Evolutionary conservation across 495 filamentous ascomycete genomes (phyloP).

Genomic region (Bombardia bombarda): DNA sequence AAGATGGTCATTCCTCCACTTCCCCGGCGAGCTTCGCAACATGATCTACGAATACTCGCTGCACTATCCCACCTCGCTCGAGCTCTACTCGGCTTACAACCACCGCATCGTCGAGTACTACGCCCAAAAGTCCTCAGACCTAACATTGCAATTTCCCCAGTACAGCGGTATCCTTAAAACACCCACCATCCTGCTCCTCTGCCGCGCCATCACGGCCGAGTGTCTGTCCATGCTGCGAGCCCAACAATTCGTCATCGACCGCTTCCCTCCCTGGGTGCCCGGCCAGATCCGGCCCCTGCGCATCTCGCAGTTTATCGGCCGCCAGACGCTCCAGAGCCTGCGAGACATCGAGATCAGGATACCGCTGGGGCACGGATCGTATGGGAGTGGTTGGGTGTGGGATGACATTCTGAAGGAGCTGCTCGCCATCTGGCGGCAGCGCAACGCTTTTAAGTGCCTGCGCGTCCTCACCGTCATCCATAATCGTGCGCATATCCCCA

Average conservation of each 20-base stretch:
- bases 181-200: slow-evolving; percentile 28
- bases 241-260: slow-evolving; percentile 22
- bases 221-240: slow-evolving; percentile 16
- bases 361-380: slow-evolving; percentile 19
- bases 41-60: slow-evolving; percentile 22
- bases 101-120: slow-evolving; percentile 15
- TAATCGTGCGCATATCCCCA: too few relatives aligned
- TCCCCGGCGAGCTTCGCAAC: slow-evolving; percentile 27
- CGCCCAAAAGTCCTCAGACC: neutral
- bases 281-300: slow-evolving; percentile 15
- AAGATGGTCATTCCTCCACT: slow-evolving; percentile 18
- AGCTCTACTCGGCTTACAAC: slow-evolving; percentile 23
- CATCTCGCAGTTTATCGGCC: slow-evolving; percentile 21
- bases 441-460: slow-evolving; percentile 20
- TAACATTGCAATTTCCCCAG: slow-evolving; percentile 6
- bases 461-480: slow-evolving; percentile 21
- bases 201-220: slow-evolving; percentile 26
- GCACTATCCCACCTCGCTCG: slow-evolving; percentile 17
- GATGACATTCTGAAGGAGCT: slow-evolving; percentile 12
- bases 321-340: slow-evolving; percentile 20
- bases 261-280: slow-evolving; percentile 30
- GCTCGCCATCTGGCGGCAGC: slow-evolving; percentile 15
- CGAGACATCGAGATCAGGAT: slow-evolving; percentile 24
- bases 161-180: slow-evolving; percentile 14
- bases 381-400: slow-evolving; percentile 26